These are phyloP conservation scores for Pythium rhizo-oryzae DNA, from an alignment of 352 stramenopile genomes.

Conservation along the genomic window DNA sequence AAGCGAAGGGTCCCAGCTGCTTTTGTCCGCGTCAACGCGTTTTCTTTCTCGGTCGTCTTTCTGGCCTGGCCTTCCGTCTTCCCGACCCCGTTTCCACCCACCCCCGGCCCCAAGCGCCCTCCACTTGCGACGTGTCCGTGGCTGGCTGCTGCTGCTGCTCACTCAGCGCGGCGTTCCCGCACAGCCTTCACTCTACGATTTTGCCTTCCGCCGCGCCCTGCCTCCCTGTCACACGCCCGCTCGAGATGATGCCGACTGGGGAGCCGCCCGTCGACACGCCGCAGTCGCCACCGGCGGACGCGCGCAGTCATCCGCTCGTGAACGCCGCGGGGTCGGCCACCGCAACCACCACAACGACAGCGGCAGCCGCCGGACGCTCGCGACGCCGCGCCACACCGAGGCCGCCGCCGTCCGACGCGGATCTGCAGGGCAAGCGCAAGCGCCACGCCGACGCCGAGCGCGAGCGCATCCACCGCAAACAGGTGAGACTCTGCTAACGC, in stretches of 20 bases:
- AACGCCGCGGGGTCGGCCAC: background rate
- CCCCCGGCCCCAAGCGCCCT: too few species aligned
- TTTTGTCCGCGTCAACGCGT: background rate
- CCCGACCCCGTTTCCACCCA: too few species aligned
- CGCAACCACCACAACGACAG: background rate
- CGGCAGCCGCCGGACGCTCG: background rate
- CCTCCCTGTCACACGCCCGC: too few species aligned
- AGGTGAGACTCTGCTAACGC: constrained; percentile 13
- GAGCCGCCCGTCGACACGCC: background rate
- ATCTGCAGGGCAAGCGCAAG: constrained; percentile 31
- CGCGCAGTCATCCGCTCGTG: constrained; percentile 5
- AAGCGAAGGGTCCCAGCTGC: too few species aligned
- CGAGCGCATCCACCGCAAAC: constrained; percentile 33
- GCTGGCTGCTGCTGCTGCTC: background rate
- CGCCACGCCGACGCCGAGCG: constrained; percentile 33
- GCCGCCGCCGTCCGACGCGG: background rate
- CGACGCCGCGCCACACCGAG: constrained; percentile 12
- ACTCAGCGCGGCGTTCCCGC: background rate
- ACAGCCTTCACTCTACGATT: too few species aligned
- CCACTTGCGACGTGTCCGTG: too few species aligned
- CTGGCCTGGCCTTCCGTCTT: too few species aligned
- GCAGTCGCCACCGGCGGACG: constrained; percentile 16
- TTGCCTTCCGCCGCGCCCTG: too few species aligned
- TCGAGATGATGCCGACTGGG: constrained; percentile 19
- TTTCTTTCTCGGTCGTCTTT: background rate